Base-by-base conservation (phyloP, 306 rosid species). In the Cercis canadensis region DNA sequence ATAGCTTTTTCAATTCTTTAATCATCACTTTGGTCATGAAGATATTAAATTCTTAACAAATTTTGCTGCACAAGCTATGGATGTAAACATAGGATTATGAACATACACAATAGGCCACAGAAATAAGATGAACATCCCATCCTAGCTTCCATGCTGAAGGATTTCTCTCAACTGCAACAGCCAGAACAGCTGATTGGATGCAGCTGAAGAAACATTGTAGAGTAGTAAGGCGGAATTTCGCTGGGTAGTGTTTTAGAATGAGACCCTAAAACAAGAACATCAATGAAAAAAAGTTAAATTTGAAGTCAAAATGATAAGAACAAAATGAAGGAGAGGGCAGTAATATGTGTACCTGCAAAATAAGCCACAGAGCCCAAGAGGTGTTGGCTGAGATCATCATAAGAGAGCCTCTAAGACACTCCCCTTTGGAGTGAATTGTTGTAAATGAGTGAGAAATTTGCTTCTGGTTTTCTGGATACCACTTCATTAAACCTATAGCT, bases 71-170 rank as follows among this genome's bases (percentile, higher is more conserved):
- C 5, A 19, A 14, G 43, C 0, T 58, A 11, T 32, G 40, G 14
- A 21, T n/a, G 44, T 15, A 54, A 56, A 43, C 14, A 19, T 45
- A 49, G 21, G 65, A 65, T 31, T n/a, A 57, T 29, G 12, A 44
- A 58, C 89, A 10, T 89, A 94, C 98, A 64, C 98, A 94, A 56
- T 94, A 94, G 6, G 86, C 87, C 51, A 94, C 92, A 3, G 98
- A 85, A 49, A 94, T 83, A 57, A 90, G 97, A 67, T 90, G 82
- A 64, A 89, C 33, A 70, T 94, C 91, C 98, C 97, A 94, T 66
- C 94, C 96, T 76, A 94, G 86, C 57, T 70, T 94, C 96, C 98
- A 94, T 45, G 96, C 92, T 18, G 88, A 75, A 37, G 87, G 95
- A 11, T 75, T 64, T 73, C 90, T 82, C 62, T 94, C 93, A 66